A percentile compares a stretch with the other conserved stretches of the same genome.
These are phyloP conservation scores for Phytophthora pistaciae DNA, from an alignment of 352 stramenopile species.

Conservation along the genomic window DNA sequence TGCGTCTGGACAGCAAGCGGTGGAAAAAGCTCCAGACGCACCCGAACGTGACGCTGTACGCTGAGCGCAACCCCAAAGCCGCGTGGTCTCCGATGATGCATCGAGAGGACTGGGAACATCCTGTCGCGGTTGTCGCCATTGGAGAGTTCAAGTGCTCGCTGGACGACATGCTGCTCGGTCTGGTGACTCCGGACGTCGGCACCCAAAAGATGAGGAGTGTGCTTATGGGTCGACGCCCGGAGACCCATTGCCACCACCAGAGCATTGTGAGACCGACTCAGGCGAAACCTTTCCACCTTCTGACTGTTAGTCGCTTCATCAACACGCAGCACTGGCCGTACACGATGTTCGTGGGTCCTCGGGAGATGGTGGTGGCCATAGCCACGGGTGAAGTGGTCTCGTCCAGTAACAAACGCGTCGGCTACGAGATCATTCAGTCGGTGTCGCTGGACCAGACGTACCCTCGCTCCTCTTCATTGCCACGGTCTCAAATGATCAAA, in stretches of 20 bases:
- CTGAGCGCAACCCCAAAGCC: slow-evolving; percentile 21
- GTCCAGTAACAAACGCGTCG: slow-evolving; percentile 13
- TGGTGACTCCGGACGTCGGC: slow-evolving; percentile 17
- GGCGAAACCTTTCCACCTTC: slow-evolving; percentile 14
- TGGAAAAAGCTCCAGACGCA: slow-evolving; percentile 38
- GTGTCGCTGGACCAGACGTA: slow-evolving; percentile 10
- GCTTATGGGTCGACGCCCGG: slow-evolving; percentile 17
- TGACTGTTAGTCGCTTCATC: slow-evolving; percentile 23
- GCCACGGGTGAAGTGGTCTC: slow-evolving; percentile 22
- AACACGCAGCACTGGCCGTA: slow-evolving; percentile 25
- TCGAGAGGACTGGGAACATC: slow-evolving; percentile 24
- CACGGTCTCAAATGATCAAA: slow-evolving; percentile 21
- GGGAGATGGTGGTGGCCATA: slow-evolving; percentile 21
- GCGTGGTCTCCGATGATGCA: slow-evolving; percentile 28
- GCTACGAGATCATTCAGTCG: slow-evolving; percentile 37
- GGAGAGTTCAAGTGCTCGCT: slow-evolving; percentile 25
- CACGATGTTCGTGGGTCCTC: slow-evolving; percentile 27
- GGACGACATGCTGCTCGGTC: slow-evolving; percentile 26
- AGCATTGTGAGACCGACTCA: slow-evolving; percentile 17
- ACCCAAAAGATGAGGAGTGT: slow-evolving; percentile 21
- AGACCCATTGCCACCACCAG: slow-evolving; percentile 15
- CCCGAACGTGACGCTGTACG: slow-evolving; percentile 24
- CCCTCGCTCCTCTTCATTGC: slow-evolving; percentile 6
- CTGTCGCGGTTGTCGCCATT: slow-evolving; percentile 21
- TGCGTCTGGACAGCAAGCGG: slow-evolving; percentile 23